These are phyloP conservation scores for Apiospora aurea DNA, from an alignment of 2,329 filamentous ascomycete genomes.

Conservation along the genomic window DNA sequence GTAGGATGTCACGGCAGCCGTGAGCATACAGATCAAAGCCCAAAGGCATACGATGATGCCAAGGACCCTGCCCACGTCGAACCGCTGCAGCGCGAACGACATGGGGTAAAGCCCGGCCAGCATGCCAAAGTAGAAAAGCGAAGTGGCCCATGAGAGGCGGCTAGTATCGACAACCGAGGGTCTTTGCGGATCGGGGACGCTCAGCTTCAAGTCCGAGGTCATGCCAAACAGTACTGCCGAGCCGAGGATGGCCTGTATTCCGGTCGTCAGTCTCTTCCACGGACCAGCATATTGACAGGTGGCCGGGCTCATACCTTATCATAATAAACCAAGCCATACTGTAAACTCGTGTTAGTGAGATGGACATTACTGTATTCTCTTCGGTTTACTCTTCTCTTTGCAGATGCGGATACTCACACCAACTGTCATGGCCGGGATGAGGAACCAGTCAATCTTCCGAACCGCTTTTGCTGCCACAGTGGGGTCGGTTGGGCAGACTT, in stretches of 20 bases:
- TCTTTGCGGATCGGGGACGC: constrained; percentile 52
- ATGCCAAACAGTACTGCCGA: constrained; percentile 78
- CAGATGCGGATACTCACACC: constrained; percentile 41
- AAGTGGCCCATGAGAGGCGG: constrained; percentile 78
- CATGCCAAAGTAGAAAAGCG: constrained; percentile 83
- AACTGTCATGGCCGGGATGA: constrained; percentile 73
- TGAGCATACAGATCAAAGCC: constrained; percentile 72
- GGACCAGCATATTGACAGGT: neutral
- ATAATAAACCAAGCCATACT: constrained; percentile 73
- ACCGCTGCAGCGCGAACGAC: constrained; percentile 73
- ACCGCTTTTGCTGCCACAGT: constrained; percentile 62
- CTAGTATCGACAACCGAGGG: constrained; percentile 69
- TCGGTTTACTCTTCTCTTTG: neutral
- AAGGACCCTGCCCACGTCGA: constrained; percentile 69
- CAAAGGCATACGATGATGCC: constrained; percentile 70
- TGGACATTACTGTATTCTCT: neutral
- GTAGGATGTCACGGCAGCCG: constrained; percentile 69
- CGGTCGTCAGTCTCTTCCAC: constrained; percentile 40
- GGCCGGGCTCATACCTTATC: constrained; percentile 61
- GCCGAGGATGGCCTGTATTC: constrained; percentile 67
- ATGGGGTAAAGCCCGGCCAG: constrained; percentile 76
- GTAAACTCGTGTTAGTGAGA: constrained; percentile 34
- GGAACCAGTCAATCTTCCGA: constrained; percentile 70
- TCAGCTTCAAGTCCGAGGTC: constrained; percentile 71
- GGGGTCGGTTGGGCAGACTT: constrained; percentile 60